A percentile compares a stretch with the other conserved stretches of the same genome.
phyloP scores from a whole-genome alignment of 371 early-diverging fungal genomes.

The Blyttiomyces sp. region DNA sequence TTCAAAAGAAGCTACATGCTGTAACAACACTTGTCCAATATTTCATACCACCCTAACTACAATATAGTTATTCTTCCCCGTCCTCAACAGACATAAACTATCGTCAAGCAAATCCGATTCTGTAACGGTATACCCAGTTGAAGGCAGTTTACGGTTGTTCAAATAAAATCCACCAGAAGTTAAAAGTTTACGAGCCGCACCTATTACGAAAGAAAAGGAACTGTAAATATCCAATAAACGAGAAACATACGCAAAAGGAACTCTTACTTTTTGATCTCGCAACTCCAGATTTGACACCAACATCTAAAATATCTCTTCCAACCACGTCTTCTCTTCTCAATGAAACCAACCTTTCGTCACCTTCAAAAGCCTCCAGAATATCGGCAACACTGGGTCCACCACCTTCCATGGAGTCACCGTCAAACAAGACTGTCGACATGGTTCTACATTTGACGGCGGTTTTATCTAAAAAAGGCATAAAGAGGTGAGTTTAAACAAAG shows the following conservation, averaged over 20 bases:
- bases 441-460: conserved; percentile 62
- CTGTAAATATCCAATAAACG: background rate
- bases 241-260: background rate
- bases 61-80: too few species aligned
- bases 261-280: conserved; percentile 59
- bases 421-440: conserved; percentile 73
- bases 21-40: too few species aligned
- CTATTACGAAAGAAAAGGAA: conserved; percentile 6
- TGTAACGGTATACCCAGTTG: too few species aligned
- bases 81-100: too few species aligned
- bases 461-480: too few species aligned
- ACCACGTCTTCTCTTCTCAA: conserved; percentile 40
- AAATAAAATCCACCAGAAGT: conserved; percentile 37
- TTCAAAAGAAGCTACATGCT: too few species aligned
- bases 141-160: too few species aligned
- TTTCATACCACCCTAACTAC: too few species aligned
- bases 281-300: conserved; percentile 60
- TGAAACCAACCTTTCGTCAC: conserved; percentile 59
- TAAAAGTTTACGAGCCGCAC: conserved; percentile 32
- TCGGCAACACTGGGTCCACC: conserved; percentile 49
- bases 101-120: too few species aligned
- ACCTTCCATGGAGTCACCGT: conserved; percentile 21
- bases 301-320: conserved; percentile 50
- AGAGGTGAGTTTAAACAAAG: background rate
- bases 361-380: conserved; percentile 67